These are phyloP conservation scores for Massarina eburnea DNA, from an alignment of 2,329 filamentous ascomycete species.

Conservation along the genomic window DNA sequence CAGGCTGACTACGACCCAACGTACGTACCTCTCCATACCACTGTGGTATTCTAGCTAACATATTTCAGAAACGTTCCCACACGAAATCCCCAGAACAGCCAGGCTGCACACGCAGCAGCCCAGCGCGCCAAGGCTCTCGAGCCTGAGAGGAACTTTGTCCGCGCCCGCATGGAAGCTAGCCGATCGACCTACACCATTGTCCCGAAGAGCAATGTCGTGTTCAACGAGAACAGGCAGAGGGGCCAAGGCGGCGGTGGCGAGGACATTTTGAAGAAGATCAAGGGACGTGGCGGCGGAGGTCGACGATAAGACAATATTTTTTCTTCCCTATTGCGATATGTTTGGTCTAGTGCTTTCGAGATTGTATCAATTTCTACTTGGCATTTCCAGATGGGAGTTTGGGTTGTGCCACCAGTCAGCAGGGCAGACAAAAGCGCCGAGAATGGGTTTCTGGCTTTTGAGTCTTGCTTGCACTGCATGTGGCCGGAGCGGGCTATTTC, in stretches of 20 bases:
- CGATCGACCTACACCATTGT: conserved; percentile 64
- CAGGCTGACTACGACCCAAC: conserved; percentile 62
- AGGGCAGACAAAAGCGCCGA: not conserved
- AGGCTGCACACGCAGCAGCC: conserved; percentile 35
- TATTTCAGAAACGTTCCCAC: conserved; percentile 27
- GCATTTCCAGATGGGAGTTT: not conserved
- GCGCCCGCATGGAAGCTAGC: conserved; percentile 61
- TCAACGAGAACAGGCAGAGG: conserved; percentile 31
- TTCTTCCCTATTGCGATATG: not conserved
- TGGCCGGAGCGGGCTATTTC: too few species aligned
- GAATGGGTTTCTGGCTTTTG: too few species aligned
- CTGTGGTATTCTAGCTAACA: conserved; percentile 16
- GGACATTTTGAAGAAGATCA: conserved; percentile 36
- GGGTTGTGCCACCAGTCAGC: not conserved
- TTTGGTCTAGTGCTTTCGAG: not conserved
- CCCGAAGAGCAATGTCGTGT: conserved; percentile 56
- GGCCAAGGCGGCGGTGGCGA: conserved; percentile 28
- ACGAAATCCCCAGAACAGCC: conserved; percentile 30
- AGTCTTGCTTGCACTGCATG: not conserved
- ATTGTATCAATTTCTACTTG: not conserved
- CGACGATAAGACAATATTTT: conserved; percentile 2
- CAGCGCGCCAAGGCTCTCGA: conserved; percentile 54
- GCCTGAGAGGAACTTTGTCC: conserved; percentile 56
- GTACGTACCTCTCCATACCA: conserved; percentile 33
- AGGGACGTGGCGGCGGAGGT: conserved; percentile 25